These are phyloP conservation scores for Trametes maxima DNA, from an alignment of 768 basidiomycete species.

Conservation along the genomic window DNA sequence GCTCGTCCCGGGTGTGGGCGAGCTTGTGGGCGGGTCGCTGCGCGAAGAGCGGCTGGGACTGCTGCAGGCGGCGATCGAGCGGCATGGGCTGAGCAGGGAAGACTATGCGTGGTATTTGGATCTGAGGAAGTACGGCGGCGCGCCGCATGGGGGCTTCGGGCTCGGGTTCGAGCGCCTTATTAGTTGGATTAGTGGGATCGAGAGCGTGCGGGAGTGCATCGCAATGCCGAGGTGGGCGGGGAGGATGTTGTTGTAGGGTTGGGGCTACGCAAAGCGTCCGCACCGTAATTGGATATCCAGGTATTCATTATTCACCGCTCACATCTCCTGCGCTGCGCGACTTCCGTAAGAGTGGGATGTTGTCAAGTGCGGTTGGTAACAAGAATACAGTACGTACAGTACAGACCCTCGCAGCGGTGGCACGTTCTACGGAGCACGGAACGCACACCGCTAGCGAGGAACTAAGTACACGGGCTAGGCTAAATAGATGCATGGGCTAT, in stretches of 20 bases:
- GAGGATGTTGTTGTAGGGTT: slow-evolving; percentile 60
- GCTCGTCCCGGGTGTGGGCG: slow-evolving; percentile 84
- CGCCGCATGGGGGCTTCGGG: slow-evolving; percentile 94
- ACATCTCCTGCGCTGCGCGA: too few species aligned
- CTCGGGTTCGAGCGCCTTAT: slow-evolving; percentile 93
- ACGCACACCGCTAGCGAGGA: background rate
- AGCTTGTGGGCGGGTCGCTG: slow-evolving; percentile 90
- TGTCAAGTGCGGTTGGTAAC: background rate
- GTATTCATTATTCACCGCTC: too few species aligned
- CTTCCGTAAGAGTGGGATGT: background rate
- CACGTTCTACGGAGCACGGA: background rate
- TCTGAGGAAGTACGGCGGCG: slow-evolving; percentile 79
- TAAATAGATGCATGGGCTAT: slow-evolving; percentile 5
- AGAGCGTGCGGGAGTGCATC: slow-evolving; percentile 92
- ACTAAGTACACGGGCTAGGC: slow-evolving; percentile 8
- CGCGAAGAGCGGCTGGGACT: slow-evolving; percentile 71
- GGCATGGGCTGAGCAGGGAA: slow-evolving; percentile 45
- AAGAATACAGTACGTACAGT: slow-evolving; percentile 12
- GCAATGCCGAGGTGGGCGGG: slow-evolving; percentile 91
- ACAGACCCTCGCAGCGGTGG: background rate
- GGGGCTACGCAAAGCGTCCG: too few species aligned
- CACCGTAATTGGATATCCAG: too few species aligned
- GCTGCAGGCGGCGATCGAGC: slow-evolving; percentile 53
- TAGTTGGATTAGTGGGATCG: slow-evolving; percentile 82
- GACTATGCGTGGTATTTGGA: slow-evolving; percentile 78